Evolutionary conservation across 345 rosid species (phyloP), one percentile per base, ranked within the genome.

Genomic region (Triadica sebifera): DNA sequence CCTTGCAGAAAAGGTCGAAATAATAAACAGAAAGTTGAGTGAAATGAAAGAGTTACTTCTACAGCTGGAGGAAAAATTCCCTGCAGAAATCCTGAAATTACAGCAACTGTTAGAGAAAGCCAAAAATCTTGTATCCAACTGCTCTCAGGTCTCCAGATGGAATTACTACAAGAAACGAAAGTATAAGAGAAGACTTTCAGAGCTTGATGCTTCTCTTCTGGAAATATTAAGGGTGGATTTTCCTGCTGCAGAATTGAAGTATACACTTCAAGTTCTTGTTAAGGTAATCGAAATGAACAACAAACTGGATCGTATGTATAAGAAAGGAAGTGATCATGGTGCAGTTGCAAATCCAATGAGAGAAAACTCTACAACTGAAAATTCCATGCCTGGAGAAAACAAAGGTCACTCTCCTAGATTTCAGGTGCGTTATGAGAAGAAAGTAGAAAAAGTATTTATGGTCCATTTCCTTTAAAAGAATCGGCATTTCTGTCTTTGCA

Each of bases 101-200:
- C 9, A n/a, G 43, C 20, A 38, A 15, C 4, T 64, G 20, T 16
- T 64, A 10, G 24, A 4, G 67, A 64, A 41, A 38, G 67, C 46
- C n/a, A 19, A 2, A 4, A 6, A 5, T 12, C 70, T 66, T 22
- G 70, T 46, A 8, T n/a, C 70, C 12, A 22, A 12, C 34, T 66
- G 53, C 53, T 45, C 53, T 9, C 10, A 47, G 12, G 47, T 66
- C 37, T 43, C 70, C 6, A 0, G 25, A 8, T 66, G 52, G 52
- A 46, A 66, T 46, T 43, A 20, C 34, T 20, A 16, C 53, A 45
- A 66, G 70, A 45, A 17, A 50, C 8, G 15, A 10, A 43, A 29
- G 22, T 66, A 66, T 12, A 12, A 8, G 70, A 43, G 10, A 46
- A 46, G 70, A 46, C 46, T 66, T 66, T 52, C 46, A 17, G 70